Conservation (phyloP, 768 basidiomycete genomes). For the Boletus pseudo-olivaceus region DNA sequence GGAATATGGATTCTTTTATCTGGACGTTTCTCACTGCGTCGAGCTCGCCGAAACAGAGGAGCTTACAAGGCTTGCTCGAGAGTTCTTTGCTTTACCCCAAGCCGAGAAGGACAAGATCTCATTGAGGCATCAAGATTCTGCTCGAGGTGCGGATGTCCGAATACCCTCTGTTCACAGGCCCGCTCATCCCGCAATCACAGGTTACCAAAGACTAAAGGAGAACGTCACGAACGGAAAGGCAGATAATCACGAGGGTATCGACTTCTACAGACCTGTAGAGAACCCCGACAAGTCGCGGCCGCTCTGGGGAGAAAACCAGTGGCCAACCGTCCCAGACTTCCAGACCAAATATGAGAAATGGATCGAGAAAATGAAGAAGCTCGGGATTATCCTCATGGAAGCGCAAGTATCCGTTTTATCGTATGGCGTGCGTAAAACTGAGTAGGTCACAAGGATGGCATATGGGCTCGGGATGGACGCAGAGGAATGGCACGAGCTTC, state of each 20-base stretch:
- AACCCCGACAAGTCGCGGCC: slow-evolving; percentile 66
- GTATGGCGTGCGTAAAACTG: not conserved
- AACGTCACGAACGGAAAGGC: slow-evolving; percentile 84
- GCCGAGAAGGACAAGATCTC: slow-evolving; percentile 78
- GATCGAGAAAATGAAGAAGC: slow-evolving; percentile 80
- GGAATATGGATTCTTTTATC: slow-evolving; percentile 87
- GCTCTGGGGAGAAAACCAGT: slow-evolving; percentile 85
- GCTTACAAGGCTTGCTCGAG: slow-evolving; percentile 57
- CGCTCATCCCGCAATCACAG: slow-evolving; percentile 36
- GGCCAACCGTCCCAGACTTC: slow-evolving; percentile 63
- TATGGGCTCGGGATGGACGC: slow-evolving; percentile 68
- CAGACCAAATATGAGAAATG: slow-evolving; percentile 64
- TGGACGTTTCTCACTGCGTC: slow-evolving; percentile 62
- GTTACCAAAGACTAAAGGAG: slow-evolving; percentile 77
- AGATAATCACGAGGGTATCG: slow-evolving; percentile 83
- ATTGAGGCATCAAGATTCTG: slow-evolving; percentile 64
- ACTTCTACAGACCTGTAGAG: slow-evolving; percentile 74
- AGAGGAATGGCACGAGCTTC: slow-evolving; percentile 68
- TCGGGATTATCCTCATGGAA: slow-evolving; percentile 82
- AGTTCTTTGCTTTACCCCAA: slow-evolving; percentile 71
- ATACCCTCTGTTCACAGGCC: not conserved
- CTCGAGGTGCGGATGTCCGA: slow-evolving; percentile 55
- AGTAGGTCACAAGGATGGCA: slow-evolving; percentile 58
- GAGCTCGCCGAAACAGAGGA: slow-evolving; percentile 59
- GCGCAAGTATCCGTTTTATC: slow-evolving; percentile 50